These are phyloP conservation scores for Xylaria nigripes DNA, from an alignment of 495 filamentous ascomycete genomes.

Conservation along the genomic window DNA sequence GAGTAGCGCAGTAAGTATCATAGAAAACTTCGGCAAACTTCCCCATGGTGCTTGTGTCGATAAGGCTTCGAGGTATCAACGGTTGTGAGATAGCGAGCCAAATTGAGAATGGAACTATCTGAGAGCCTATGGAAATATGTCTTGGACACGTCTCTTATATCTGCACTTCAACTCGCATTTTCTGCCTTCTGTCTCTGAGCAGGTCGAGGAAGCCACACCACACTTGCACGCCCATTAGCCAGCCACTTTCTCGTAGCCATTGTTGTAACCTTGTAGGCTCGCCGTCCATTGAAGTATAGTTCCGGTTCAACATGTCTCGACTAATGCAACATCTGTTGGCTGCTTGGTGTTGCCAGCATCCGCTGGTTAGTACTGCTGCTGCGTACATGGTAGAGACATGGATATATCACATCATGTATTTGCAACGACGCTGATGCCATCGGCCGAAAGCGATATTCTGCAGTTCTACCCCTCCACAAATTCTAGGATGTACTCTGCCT, in stretches of 20 bases:
- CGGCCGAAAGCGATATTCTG: neutral
- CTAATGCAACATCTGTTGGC: neutral
- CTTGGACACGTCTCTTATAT: too few species aligned
- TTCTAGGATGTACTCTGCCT: neutral
- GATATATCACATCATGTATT: neutral
- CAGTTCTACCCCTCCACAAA: neutral
- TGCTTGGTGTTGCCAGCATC: neutral
- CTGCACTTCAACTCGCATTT: neutral
- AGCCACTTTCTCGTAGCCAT: neutral
- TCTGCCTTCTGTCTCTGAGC: neutral
- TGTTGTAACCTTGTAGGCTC: neutral
- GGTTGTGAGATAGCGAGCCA: neutral
- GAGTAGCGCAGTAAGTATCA: neutral
- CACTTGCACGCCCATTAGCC: neutral
- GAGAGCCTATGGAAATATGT: neutral
- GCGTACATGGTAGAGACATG: neutral
- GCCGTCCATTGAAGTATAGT: neutral
- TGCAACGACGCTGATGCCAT: neutral
- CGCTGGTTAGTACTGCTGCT: neutral
- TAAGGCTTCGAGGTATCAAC: neutral
- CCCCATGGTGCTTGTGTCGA: constrained; percentile 3
- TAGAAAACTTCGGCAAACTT: neutral
- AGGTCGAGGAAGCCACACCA: neutral
- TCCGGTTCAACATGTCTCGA: neutral
- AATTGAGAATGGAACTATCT: neutral